Evolutionary conservation across 768 basidiomycete genomes (phyloP).

Genomic region (Dacryopinax primogenitus): DNA sequence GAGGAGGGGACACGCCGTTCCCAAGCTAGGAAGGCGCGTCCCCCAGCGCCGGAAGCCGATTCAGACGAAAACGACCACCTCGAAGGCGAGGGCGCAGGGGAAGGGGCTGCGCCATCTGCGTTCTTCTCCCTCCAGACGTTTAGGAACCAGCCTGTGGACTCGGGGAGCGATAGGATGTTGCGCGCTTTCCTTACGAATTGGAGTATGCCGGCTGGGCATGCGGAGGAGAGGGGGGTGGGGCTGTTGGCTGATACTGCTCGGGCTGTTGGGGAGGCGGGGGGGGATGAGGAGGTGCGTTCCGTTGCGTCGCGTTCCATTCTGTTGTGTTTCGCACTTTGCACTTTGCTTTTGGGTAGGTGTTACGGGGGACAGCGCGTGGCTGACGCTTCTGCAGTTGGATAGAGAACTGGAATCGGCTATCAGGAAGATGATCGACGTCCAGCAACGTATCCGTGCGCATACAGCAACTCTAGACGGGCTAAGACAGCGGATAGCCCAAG

Average conservation of each 20-base stretch:
- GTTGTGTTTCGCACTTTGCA: neutral
- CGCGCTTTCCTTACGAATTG: slow-evolving; percentile 51
- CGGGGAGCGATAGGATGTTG: slow-evolving; percentile 40
- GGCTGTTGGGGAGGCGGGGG: neutral
- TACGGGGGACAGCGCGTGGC: neutral
- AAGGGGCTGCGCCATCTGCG: slow-evolving; percentile 32
- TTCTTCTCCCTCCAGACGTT: slow-evolving; percentile 50
- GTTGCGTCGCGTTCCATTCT: neutral
- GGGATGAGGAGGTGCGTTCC: neutral
- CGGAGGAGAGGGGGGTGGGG: slow-evolving; percentile 40
- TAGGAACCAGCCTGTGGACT: slow-evolving; percentile 51
- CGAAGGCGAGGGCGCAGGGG: slow-evolving; percentile 16
- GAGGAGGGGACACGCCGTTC: too few relatives aligned
- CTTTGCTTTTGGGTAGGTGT: too few relatives aligned
- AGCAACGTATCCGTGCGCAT: slow-evolving; percentile 47
- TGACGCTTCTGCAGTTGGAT: neutral
- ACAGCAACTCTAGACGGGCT: slow-evolving; percentile 42
- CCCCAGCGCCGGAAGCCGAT: too few relatives aligned
- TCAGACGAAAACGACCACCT: neutral
- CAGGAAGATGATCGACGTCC: slow-evolving; percentile 54
- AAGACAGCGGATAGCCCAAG: slow-evolving; percentile 42
- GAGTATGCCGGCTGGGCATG: slow-evolving; percentile 35
- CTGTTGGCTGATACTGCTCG: slow-evolving; percentile 15
- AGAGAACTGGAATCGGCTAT: slow-evolving; percentile 50
- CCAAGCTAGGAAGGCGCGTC: too few relatives aligned